A percentile compares a stretch with the other conserved stretches of the same genome.
phyloP scores from a whole-genome alignment of 768 basidiomycete genomes.

The Coprinopsis sp. region DNA sequence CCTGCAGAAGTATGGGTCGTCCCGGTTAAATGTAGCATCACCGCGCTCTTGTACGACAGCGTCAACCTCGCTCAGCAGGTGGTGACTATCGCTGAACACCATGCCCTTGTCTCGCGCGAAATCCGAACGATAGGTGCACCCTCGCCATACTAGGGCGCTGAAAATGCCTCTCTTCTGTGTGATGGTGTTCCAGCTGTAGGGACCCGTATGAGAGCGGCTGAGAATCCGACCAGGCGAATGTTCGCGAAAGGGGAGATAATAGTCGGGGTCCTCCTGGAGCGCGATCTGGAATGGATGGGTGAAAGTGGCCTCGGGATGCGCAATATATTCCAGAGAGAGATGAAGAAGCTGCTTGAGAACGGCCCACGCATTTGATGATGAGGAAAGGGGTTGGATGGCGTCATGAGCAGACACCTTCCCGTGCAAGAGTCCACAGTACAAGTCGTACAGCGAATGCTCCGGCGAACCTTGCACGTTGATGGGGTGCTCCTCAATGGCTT shows the following conservation, averaged over 20 bases:
- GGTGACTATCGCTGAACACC: background rate
- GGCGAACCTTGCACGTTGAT: no score
- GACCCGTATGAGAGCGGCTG: background rate
- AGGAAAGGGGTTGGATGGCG: no score
- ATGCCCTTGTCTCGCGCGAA: background rate
- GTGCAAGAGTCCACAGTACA: no score
- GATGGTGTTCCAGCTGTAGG: constrained; percentile 1
- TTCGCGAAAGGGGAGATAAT: constrained; percentile 7
- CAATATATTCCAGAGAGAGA: no score
- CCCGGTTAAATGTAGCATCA: background rate
- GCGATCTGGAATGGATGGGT: background rate
- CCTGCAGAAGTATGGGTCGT: no score
- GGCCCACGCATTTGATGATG: no score
- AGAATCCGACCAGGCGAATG: background rate
- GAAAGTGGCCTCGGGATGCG: no score
- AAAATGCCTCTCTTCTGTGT: constrained; percentile 4
- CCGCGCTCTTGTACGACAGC: background rate
- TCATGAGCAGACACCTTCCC: no score
- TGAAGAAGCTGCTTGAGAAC: no score
- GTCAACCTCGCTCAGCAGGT: background rate
- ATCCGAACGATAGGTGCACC: constrained; percentile 1
- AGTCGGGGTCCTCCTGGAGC: background rate
- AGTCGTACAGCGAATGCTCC: no score
- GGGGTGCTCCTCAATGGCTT: no score
- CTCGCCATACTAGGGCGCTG: constrained; percentile 9